Evolutionary conservation across 768 basidiomycete species (phyloP), one percentile per base, ranked within the genome.

Genomic region (Nidula microcarpa): DNA sequence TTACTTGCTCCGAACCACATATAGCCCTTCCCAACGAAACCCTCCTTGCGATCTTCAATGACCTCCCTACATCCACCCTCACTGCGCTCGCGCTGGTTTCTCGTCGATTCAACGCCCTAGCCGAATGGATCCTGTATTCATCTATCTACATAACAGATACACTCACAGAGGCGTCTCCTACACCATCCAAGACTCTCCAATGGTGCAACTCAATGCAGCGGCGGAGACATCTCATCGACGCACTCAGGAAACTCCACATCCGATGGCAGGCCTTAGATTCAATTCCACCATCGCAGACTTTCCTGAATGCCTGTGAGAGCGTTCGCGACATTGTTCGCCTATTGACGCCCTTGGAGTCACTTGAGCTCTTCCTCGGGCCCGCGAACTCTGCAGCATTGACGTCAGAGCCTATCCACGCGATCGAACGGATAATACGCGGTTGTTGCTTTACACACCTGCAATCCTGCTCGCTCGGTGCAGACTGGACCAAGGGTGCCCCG

Each of bases 111-210:
- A 74, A 72, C 62, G 78, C 72, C 34, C 76, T 85, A 36, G 82
- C 82, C 2, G 84, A 85, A 63, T 79, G 79, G 52, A 61, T 81
- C 17, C 77, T 87, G 35, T 86, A 86, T 62, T 65, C 82, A 9
- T 73, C 74, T 49, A 70, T 85, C 55, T 57, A 58, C 55, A 73
- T 87, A 56, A 67, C 64, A 50, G 85, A 86, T 58, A 53, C 61
- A 30, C 63, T 85, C 49, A 72, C 75, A 5, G 66, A 68, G 46
- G 58, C 72, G 10, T 70, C 74, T 4, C 73, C 75, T 17, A 53
- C 66, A 10, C 79, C 75, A 2, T 63, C 62, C 55, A 71, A 65
- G 44, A 83, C 82, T 0, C 62, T 76, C 2, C 66, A 69, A 54
- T 85, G 81, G 73, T 84, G 79, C 63, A 59, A 75, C 43, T 79